A percentile compares a stretch with the other conserved stretches of the same genome.
phyloP scores from a whole-genome alignment of 2,329 filamentous ascomycete species.

The Pestalotiopsis sp. region DNA sequence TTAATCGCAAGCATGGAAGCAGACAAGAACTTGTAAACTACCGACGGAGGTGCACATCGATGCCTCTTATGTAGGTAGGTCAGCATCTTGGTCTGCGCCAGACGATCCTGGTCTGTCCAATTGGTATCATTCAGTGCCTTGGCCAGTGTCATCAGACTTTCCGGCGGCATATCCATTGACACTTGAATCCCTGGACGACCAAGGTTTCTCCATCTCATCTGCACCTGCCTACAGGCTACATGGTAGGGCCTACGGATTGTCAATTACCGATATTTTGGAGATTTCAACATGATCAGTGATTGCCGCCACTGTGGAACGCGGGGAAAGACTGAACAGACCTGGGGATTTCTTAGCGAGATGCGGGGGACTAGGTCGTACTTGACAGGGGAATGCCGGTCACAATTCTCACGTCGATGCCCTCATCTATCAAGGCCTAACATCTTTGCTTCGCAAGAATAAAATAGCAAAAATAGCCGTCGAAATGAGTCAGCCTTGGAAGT shows the following conservation, averaged over 20 bases:
- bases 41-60: not conserved
- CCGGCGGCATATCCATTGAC: not conserved
- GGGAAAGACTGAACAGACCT: not conserved
- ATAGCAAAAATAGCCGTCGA: not conserved
- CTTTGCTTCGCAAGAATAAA: not conserved
- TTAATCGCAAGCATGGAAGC: not conserved
- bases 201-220: not conserved
- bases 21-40: not conserved
- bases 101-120: not conserved
- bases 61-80: not conserved
- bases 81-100: not conserved
- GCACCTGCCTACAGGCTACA: not conserved
- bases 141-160: constrained; percentile 1
- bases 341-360: constrained; percentile 3
- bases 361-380: not conserved
- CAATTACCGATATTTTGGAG: constrained; percentile 3
- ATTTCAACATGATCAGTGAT: not conserved
- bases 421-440: too few relatives aligned
- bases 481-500: too few relatives aligned
- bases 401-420: not conserved
- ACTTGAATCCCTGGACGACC: not conserved
- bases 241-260: not conserved
- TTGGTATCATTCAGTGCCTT: not conserved
- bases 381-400: not conserved
- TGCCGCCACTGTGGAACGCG: not conserved